phyloP scores from a whole-genome alignment of 164 flowering plant species.

The Santalum album region DNA sequence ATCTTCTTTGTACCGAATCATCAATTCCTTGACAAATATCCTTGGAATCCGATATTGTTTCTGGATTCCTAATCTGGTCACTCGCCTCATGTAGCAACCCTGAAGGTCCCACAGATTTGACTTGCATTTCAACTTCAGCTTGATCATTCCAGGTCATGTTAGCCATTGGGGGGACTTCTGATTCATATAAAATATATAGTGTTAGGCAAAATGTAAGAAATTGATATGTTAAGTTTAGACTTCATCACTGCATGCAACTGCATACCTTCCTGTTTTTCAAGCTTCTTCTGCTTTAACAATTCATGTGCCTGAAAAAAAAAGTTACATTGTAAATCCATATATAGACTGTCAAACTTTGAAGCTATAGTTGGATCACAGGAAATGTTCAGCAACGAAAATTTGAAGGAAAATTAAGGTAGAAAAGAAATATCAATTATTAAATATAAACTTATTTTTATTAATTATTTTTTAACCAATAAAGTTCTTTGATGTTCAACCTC shows the following conservation, averaged over 20 bases:
- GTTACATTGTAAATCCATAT: background rate
- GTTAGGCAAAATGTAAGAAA: background rate
- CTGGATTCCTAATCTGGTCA: constrained; percentile 10
- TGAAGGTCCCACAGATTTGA: constrained; percentile 14
- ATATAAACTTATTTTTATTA: no score
- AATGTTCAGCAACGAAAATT: no score
- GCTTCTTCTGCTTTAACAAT: constrained; percentile 50
- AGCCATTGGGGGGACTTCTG: constrained; percentile 15
- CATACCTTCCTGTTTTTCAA: constrained; percentile 43
- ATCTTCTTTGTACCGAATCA: constrained; percentile 13
- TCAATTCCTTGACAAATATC: constrained; percentile 14
- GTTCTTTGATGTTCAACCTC: no score
- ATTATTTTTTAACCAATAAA: no score
- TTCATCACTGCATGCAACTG: background rate
- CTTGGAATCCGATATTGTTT: constrained; percentile 10
- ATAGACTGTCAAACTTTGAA: background rate
- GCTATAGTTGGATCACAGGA: no score
- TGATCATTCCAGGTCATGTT: constrained; percentile 16
- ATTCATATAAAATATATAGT: background rate
- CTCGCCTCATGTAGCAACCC: constrained; percentile 15
- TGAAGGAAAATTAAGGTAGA: no score
- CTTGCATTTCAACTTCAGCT: constrained; percentile 19
- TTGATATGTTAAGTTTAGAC: no score
- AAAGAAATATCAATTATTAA: no score
- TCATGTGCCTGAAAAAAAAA: constrained; percentile 60